These are phyloP conservation scores for Dendrocalamus sinicus DNA, from an alignment of 176 grass and related monocot species.

Conservation along the genomic window DNA sequence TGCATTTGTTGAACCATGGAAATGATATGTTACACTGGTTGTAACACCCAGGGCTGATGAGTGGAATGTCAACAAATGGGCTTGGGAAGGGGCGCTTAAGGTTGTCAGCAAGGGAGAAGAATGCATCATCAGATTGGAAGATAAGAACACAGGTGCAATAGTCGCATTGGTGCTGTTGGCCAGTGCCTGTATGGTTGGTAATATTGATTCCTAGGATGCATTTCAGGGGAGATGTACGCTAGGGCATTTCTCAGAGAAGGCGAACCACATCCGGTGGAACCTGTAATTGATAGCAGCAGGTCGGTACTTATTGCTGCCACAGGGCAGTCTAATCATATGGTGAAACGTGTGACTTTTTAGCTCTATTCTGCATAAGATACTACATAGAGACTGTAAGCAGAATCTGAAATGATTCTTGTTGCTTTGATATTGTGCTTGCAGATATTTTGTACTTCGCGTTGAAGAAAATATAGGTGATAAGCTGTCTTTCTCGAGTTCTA, in stretches of 20 bases:
- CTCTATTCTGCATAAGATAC: slow-evolving; percentile 16
- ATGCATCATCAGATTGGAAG: slow-evolving; percentile 93
- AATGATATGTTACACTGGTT: neutral
- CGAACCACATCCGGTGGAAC: slow-evolving; percentile 90
- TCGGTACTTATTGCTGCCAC: slow-evolving; percentile 37
- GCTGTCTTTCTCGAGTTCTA: slow-evolving; percentile 35
- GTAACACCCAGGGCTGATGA: slow-evolving; percentile 77
- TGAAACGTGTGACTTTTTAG: neutral
- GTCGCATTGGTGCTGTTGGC: neutral
- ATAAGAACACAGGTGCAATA: slow-evolving; percentile 73
- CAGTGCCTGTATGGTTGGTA: neutral
- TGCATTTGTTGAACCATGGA: neutral
- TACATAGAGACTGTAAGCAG: slow-evolving; percentile 9
- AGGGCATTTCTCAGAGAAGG: slow-evolving; percentile 87
- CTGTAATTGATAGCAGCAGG: slow-evolving; percentile 98
- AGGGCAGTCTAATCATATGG: neutral
- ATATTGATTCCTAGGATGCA: slow-evolving; percentile 36
- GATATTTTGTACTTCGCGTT: slow-evolving; percentile 92
- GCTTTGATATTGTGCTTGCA: slow-evolving; percentile 43
- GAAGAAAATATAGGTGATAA: slow-evolving; percentile 92
- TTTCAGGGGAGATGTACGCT: slow-evolving; percentile 88
- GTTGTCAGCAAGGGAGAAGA: slow-evolving; percentile 95
- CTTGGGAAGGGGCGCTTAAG: slow-evolving; percentile 92
- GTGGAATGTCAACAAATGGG: slow-evolving; percentile 99
- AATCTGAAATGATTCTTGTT: slow-evolving; percentile 40